Percentiles rank a stretch among this genome's conserved stretches.
phyloP scores from a whole-genome alignment of 768 basidiomycete genomes.

The Austroboletus eburneus region DNA sequence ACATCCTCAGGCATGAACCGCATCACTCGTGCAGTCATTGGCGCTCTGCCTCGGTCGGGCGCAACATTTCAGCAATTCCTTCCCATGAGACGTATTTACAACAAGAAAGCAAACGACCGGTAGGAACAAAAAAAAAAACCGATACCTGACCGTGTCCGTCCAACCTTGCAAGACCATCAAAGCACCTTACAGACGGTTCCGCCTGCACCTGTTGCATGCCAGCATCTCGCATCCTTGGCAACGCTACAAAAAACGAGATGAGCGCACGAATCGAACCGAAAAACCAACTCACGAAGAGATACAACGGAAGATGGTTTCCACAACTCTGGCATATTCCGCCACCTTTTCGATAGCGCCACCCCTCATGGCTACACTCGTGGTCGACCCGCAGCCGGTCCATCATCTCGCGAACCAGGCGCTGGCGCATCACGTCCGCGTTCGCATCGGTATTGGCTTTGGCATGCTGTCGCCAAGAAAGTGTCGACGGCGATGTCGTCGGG shows the following conservation, averaged over 20 bases:
- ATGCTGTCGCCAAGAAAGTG: too few relatives aligned
- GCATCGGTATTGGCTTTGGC: too few relatives aligned
- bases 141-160: too few relatives aligned
- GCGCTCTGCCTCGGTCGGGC: too few relatives aligned
- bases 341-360: constrained; percentile 44
- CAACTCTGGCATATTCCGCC: constrained; percentile 48
- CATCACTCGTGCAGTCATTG: too few relatives aligned
- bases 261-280: background rate
- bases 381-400: constrained; percentile 42
- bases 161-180: too few relatives aligned
- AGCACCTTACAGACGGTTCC: constrained; percentile 35
- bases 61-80: too few relatives aligned
- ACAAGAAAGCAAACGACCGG: too few relatives aligned
- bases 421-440: constrained; percentile 3
- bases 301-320: constrained; percentile 35
- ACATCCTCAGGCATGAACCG: too few relatives aligned
- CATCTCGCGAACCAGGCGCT: constrained; percentile 26
- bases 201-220: constrained; percentile 35
- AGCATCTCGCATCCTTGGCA: constrained; percentile 33
- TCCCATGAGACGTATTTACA: too few relatives aligned
- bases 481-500: too few relatives aligned
- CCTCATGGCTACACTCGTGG: constrained; percentile 47
- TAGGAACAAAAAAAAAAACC: too few relatives aligned
- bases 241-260: constrained; percentile 18
- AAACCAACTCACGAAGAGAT: constrained; percentile 43